Base-by-base conservation (phyloP, 192 early-diverging fungal species). In the Rhizophagus clarus region DNA sequence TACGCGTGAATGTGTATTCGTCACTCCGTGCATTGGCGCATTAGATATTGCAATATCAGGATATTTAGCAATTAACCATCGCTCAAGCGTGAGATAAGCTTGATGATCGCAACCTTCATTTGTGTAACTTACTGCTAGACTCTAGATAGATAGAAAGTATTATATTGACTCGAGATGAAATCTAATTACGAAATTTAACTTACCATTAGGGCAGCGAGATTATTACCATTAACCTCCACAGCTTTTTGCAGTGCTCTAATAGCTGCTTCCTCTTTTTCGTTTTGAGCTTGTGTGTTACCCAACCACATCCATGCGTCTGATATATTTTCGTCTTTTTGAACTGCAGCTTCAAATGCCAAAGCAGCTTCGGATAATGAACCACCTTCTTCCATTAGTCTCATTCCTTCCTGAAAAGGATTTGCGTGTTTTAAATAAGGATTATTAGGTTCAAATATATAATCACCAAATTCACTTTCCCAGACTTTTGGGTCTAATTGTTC, bases 231-330 rank as follows among this genome's bases (percentile, higher is more conserved):
- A n/a, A 93, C 79, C 64, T 87, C 88, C 20, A 97, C 88, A 22
- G 96, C 94, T 79, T 92, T 94, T 64, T 94, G 93, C 72, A 99
- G 86, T 3, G 98, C 95, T 17, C 94, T 92, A 67, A 99, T 97
- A 3, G 98, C 97, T 20, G 93, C 91, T 34, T 92, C 91, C 81
- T 99, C 98, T 81, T 97, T 97, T 85, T 99, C 98, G 82, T 98
- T 99, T 80, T 99, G 97, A 69, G 97, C 96, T 77, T 99, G 98
- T 61, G 89, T 89, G 64, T 94, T 92, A 34, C 98, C 98, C 5
- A 99, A 91, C 83, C 91, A 85, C 84, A 92, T 88, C 98, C 98
- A 99, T 24, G 93, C 92, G 10, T 84, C 85, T 0, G 95, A 94
- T 80, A 97, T 93, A 62, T 85, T 81, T 0, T 92, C 93, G 72